phyloP scores from a whole-genome alignment of 495 filamentous ascomycete species.

The Cercophora samala region DNA sequence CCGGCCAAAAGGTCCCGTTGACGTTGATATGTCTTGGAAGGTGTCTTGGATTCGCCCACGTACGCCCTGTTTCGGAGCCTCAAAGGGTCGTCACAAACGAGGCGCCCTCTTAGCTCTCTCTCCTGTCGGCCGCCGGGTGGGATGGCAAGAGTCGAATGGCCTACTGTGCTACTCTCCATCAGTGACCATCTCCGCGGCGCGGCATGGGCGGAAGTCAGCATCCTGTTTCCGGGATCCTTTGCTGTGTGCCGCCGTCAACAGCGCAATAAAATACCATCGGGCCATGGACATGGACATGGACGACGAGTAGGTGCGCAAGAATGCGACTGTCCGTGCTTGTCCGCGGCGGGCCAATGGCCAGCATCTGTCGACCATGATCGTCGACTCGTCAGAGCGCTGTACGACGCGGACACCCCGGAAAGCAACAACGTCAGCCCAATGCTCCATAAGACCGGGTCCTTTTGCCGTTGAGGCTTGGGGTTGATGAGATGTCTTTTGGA shows the following conservation, averaged over 20 bases:
- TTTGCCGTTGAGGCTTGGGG: background rate
- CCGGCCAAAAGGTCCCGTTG: background rate
- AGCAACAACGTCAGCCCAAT: background rate
- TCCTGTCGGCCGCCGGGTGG: too few species aligned
- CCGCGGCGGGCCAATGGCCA: background rate
- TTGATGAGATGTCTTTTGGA: background rate
- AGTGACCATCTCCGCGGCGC: background rate
- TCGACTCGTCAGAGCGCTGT: background rate
- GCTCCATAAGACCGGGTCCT: background rate
- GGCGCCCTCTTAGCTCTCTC: background rate
- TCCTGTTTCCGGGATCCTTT: background rate
- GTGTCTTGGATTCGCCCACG: background rate
- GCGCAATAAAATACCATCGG: background rate
- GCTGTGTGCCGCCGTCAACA: background rate
- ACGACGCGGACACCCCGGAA: background rate
- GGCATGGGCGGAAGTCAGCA: background rate
- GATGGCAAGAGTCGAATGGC: too few species aligned
- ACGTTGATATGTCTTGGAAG: background rate
- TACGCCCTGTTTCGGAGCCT: background rate
- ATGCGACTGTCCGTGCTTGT: background rate
- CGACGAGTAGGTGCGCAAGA: background rate
- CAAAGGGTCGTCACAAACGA: background rate
- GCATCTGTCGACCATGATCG: background rate
- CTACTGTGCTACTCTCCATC: too few species aligned
- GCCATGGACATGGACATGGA: background rate